Percentiles rank a stretch among this genome's conserved stretches.
Conservation (phyloP, 257 asterid species). For the Gardenia jasminoides region DNA sequence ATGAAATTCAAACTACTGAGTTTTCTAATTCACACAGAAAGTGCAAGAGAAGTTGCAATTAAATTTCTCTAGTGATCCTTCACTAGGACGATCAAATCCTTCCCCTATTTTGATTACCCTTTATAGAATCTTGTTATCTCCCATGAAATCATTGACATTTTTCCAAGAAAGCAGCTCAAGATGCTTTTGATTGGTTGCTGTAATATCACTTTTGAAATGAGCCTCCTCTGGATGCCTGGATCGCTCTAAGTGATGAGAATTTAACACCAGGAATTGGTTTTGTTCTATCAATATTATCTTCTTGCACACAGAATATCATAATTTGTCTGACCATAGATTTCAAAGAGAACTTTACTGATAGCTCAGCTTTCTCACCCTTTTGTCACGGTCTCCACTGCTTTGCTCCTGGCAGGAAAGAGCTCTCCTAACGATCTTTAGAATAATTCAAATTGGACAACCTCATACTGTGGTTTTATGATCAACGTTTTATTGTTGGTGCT, state of each 20-base stretch:
- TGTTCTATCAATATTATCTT: neutral
- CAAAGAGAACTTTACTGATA: slow-evolving; percentile 54
- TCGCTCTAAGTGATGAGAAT: slow-evolving; percentile 33
- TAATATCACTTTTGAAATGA: slow-evolving; percentile 15
- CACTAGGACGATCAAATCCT: slow-evolving; percentile 54
- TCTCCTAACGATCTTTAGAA: slow-evolving; percentile 30
- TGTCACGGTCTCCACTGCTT: slow-evolving; percentile 57
- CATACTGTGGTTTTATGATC: no score
- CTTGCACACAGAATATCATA: neutral
- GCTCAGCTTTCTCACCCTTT: slow-evolving; percentile 57
- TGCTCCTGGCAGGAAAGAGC: slow-evolving; percentile 56
- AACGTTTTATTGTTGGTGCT: no score
- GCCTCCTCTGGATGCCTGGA: slow-evolving; percentile 25
- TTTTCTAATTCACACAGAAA: neutral
- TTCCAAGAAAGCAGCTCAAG: slow-evolving; percentile 60
- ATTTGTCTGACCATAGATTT: slow-evolving; percentile 19
- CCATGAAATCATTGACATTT: slow-evolving; percentile 42
- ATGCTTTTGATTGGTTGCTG: slow-evolving; percentile 28
- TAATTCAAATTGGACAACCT: neutral
- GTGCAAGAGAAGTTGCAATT: neutral
- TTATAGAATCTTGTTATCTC: slow-evolving; percentile 49
- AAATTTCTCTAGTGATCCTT: slow-evolving; percentile 56
- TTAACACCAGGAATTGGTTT: neutral
- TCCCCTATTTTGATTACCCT: slow-evolving; percentile 43
- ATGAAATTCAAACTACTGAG: neutral